These are phyloP conservation scores for Bipolaris gigantea DNA, from an alignment of 2,329 filamentous ascomycete genomes.

Conservation along the genomic window DNA sequence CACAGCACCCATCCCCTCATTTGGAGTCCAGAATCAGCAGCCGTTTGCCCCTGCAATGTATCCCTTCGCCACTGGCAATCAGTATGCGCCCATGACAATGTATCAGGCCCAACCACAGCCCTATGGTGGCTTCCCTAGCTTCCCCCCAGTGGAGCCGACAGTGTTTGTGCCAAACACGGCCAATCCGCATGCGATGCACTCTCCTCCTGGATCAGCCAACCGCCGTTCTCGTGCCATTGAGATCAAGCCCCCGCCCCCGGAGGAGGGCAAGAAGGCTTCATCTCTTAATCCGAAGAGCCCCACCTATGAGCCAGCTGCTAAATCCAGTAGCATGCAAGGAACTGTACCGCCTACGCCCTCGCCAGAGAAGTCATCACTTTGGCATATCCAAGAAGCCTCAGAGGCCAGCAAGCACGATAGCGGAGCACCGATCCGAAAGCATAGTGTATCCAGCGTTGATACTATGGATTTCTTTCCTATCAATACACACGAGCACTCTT, in stretches of 20 bases:
- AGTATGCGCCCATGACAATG: slow-evolving; percentile 34
- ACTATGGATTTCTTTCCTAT: slow-evolving; percentile 48
- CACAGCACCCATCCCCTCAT: slow-evolving; percentile 18
- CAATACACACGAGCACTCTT: slow-evolving; percentile 47
- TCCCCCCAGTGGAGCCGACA: slow-evolving; percentile 24
- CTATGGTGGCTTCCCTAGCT: slow-evolving; percentile 24
- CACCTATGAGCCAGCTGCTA: slow-evolving; percentile 42
- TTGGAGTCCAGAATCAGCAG: slow-evolving; percentile 32
- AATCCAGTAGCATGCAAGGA: slow-evolving; percentile 13
- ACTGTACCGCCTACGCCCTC: slow-evolving; percentile 38
- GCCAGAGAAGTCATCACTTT: slow-evolving; percentile 34
- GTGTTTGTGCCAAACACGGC: slow-evolving; percentile 23
- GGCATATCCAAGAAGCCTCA: slow-evolving; percentile 27
- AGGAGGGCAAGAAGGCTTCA: slow-evolving; percentile 33
- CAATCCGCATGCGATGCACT: slow-evolving; percentile 21
- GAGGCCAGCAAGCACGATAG: slow-evolving; percentile 18
- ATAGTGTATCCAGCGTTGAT: slow-evolving; percentile 45
- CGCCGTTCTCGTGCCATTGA: slow-evolving; percentile 47
- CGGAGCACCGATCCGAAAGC: slow-evolving; percentile 34
- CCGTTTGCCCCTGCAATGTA: slow-evolving; percentile 29
- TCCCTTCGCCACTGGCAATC: slow-evolving; percentile 23
- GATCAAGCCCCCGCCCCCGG: slow-evolving; percentile 45
- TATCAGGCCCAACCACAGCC: slow-evolving; percentile 24
- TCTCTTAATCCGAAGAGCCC: slow-evolving; percentile 46
- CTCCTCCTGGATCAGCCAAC: slow-evolving; percentile 37